A percentile compares a stretch with the other conserved stretches of the same genome.
Conservation (phyloP, 108 stramenopile genomes). For the Stephanodiscus minutulus region DNA sequence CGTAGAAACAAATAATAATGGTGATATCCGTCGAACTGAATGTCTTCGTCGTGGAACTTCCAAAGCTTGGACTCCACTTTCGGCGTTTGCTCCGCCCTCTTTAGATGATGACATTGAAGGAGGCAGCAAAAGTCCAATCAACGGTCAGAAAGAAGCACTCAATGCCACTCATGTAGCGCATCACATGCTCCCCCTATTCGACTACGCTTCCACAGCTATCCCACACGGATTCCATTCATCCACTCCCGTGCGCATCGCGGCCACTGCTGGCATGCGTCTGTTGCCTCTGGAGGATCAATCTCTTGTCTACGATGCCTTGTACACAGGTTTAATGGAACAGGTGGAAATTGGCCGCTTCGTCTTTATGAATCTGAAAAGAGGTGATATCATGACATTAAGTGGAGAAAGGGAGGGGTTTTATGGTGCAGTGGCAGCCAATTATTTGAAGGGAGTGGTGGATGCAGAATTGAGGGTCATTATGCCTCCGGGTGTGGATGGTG, state of each 20-base stretch:
- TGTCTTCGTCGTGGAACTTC: conserved; percentile 76
- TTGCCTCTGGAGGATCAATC: conserved; percentile 60
- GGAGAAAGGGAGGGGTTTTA: conserved; percentile 85
- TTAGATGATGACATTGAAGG: conserved; percentile 25
- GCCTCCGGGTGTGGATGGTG: conserved; percentile 17
- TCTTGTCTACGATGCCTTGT: conserved; percentile 76
- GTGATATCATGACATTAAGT: conserved; percentile 74
- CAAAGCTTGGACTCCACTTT: conserved; percentile 74
- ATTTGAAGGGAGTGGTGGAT: conserved; percentile 79
- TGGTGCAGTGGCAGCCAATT: conserved; percentile 87
- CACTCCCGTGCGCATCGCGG: conserved; percentile 76
- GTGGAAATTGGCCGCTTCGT: conserved; percentile 41
- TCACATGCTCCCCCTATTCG: conserved; percentile 81
- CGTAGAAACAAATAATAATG: conserved; percentile 19
- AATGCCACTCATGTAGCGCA: conserved; percentile 63
- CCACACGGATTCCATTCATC: conserved; percentile 61
- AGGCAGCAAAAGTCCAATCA: conserved; percentile 27
- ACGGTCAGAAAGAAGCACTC: conserved; percentile 13
- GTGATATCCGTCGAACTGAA: conserved; percentile 22
- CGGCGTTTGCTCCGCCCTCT: conserved; percentile 60
- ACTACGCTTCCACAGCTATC: conserved; percentile 76
- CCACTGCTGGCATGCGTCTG: conserved; percentile 89
- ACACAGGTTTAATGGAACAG: conserved; percentile 66
- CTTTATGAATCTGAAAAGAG: conserved; percentile 57
- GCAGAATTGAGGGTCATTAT: conserved; percentile 59